Evolutionary conservation across 2,329 filamentous ascomycete species (phyloP), one percentile per base, ranked within the genome.

Genomic region (Curvularia spicifera): DNA sequence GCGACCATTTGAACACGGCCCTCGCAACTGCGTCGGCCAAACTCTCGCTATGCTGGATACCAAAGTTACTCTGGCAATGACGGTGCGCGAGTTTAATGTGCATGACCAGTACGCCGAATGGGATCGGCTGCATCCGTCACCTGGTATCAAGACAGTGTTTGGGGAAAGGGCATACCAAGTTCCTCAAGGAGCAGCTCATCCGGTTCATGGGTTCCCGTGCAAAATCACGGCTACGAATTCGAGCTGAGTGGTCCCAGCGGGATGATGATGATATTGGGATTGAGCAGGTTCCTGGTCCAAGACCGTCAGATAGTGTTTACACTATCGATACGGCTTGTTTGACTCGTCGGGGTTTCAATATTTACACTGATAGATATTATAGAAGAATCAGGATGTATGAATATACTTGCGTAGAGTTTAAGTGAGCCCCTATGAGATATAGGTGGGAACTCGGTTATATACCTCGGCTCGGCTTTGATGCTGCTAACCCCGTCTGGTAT

Each of bases 1-100:
- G 61, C 66, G 75, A 7, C 71, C 78, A 0, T 82, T 81, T 53
- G 76, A 80, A 37, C 58, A 69, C 5, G 79, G 79, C 0, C 71
- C 73, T 1, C 49, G 64, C 3, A 63, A 65, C 39, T 70, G 69
- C 35, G 60, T 70, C 5, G 67, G 67, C 2, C 66, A 71, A n/a
- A 64, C 62, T 12, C 49, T 71, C 6, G 57, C 58, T 10, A 46
- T 62, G 33, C 51, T 64, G 9, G 66, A 69, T 46, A 53, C 69
- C 20, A 66, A 65, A 37, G 55, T 65, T 5, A 58, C 50, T 0
- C 5, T 57, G 5, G 55, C 50, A 0, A 59, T 72, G 43, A 66
- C 61, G 7, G 48, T 66, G 1, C 39, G 69, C 6, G 57, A 63
- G 15, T 73, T 71, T 48, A 63, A 73, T n/a, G 55, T 61, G 1